Base-by-base conservation (phyloP, 176 grass and related monocot species). In the Microstegium vimineum region DNA sequence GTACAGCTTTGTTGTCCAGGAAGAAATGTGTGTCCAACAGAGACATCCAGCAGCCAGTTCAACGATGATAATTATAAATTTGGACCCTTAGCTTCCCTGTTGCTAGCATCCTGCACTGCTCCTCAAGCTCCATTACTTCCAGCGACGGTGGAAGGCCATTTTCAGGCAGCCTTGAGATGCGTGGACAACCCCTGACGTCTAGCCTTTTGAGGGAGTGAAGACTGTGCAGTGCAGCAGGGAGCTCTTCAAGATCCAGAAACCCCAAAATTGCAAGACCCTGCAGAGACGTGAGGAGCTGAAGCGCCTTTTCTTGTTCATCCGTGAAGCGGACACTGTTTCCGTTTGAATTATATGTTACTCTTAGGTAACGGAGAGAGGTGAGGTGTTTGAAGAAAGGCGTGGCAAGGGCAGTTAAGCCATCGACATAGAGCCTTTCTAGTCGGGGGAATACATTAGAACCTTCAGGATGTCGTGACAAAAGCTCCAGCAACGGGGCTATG, bases 221-320 rank as follows among this genome's bases (percentile, higher is more conserved):
- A 66, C n/a, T 83, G 23, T 26, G 51, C 49, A 84, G 73, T 18
- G 26, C 9, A 3, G 11, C 14, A 52, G 79, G 86, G 45, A 89
- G 64, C 68, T 63, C 38, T 20, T 9, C 0, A 1, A 89, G 82
- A 57, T 20, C 4, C 2, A 1, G 0, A 0, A 80, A 2, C 0
- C 0, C 2, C 0, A 0, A 66, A 86, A 52, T 14, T 0, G 54
- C 1, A 10, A 92, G 56, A 3, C 66, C 10, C 27, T 67, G 34
- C 1, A 88, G 45, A 32, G 73, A 89, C n/a, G 18, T 69, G 27
- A 91, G 86, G 12, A 69, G 30, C 23, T 20, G 45, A 32, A 84
- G 66, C 27, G 73, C 71, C 6, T 4, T 57, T 27, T 69, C 70
- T 77, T 89, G 60, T 14, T 80, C 60, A 13, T 83, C 78, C 4